Evolutionary conservation across 108 stramenopile species (phyloP).

Genomic region (Aurantiochytrium sp.): DNA sequence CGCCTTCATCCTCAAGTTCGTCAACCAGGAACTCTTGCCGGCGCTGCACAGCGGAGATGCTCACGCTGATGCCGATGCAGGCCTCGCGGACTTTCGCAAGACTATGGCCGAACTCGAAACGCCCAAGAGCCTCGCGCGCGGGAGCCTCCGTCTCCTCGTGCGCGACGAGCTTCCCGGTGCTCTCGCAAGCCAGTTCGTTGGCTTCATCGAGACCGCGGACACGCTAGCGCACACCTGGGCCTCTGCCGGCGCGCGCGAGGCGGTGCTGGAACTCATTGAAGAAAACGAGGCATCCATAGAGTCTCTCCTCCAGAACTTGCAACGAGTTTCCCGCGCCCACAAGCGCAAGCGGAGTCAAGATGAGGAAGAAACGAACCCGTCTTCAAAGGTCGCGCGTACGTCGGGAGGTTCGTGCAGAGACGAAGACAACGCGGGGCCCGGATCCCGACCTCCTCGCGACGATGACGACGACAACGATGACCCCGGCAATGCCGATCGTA

Average conservation of each 20-base stretch:
- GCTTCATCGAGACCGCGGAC: background rate
- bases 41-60: background rate
- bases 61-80: background rate
- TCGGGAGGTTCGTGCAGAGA: no score
- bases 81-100: background rate
- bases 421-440: no score
- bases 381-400: no score
- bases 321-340: background rate
- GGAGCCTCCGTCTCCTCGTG: background rate
- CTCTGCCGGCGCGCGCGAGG: background rate
- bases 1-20: background rate
- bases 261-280: background rate
- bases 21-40: background rate
- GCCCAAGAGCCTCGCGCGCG: background rate
- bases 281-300: background rate
- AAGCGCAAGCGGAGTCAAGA: background rate
- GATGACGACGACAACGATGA: no score
- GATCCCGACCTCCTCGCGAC: no score
- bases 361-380: background rate
- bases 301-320: background rate
- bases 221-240: background rate
- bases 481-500: no score
- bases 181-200: background rate
- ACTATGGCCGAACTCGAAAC: background rate
- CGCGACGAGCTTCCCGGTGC: background rate